Percentiles rank a stretch among this genome's conserved stretches.
Conservation (phyloP, 768 basidiomycete genomes). For the Candolleomyces aberdarensis region DNA sequence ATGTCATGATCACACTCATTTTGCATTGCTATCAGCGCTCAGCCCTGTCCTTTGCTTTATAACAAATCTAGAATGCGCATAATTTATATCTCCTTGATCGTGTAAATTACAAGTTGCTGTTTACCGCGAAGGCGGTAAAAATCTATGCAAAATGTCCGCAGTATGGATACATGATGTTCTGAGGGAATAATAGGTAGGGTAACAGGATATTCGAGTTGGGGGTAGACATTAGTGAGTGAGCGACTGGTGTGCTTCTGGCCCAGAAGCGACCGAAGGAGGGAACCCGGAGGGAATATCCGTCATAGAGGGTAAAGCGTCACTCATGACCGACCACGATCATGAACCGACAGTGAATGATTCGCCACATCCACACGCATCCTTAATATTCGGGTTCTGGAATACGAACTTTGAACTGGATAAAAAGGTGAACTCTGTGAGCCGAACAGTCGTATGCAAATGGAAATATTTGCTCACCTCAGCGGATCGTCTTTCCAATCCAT, state of each 20-base stretch:
- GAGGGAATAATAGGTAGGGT: background rate
- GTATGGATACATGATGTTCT: conserved; percentile 22
- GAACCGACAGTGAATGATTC: conserved; percentile 78
- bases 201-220: conserved; percentile 1
- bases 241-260: background rate
- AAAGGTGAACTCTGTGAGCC: background rate
- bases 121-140: background rate
- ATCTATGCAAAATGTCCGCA: conserved; percentile 16
- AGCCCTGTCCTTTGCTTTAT: background rate
- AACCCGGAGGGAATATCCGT: background rate
- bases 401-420: conserved; percentile 67
- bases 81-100: background rate
- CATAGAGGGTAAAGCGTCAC: background rate
- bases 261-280: background rate
- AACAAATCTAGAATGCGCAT: background rate
- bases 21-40: too few relatives aligned
- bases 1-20: too few relatives aligned
- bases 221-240: background rate
- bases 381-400: conserved; percentile 90
- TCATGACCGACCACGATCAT: conserved; percentile 18
- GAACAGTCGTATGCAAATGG: background rate
- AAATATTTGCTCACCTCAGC: conserved; percentile 58
- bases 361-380: conserved; percentile 92
- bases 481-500: conserved; percentile 98
- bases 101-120: background rate